Base-by-base conservation (phyloP, 2,329 filamentous ascomycete species). In the Lasiodiplodia gonubiensis region DNA sequence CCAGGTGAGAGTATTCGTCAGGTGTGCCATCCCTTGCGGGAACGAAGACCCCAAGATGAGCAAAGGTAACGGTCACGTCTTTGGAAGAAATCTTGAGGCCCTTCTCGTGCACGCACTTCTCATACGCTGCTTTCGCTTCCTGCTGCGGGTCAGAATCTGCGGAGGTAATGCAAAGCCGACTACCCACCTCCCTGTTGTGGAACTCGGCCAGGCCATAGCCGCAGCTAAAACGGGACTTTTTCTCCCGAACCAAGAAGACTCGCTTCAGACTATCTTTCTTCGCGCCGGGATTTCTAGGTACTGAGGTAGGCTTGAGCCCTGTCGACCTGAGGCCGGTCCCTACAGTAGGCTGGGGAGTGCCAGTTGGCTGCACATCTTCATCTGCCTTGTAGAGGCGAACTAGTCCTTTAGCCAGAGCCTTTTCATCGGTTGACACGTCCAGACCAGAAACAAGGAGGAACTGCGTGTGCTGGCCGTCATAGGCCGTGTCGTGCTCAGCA, bases 131-230 rank as follows among this genome's bases (percentile, higher is more conserved):
- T 76, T 89, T 86, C 2, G 92, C 91, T 76, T 95, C 92, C 75
- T 83, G 68, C 16, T 42, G 2, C 12, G 23, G 21, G 59, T 46
- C 30, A 37, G 37, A 37, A 18, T 18, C 37, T 27, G 18, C 30
- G 30, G 12, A 35, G 14, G 23, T 35, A n/a, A 51, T 21, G 42
- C 18, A 27, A 39, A 7, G 27, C 25, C 6, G 8, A n/a, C 2
- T 25, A 48, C 51, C 18, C 78, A 82, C 83, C 71, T 91, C 88
- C 21, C 92, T 82, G 0, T 88, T 90, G 72, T 88, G 89, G 75
- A 94, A 96, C 77, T 96, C 92, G 0, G 89, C 92, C 78, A 96
- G 96, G 0, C 92, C 92, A 72, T 92, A 96, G 71, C 89, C 87
- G 84, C 91, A 92, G 63, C 90, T 92, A 69, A 92, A 89, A 66